Conservation (phyloP, 768 basidiomycete genomes). For the Tubosaeta brunneosetosa region DNA sequence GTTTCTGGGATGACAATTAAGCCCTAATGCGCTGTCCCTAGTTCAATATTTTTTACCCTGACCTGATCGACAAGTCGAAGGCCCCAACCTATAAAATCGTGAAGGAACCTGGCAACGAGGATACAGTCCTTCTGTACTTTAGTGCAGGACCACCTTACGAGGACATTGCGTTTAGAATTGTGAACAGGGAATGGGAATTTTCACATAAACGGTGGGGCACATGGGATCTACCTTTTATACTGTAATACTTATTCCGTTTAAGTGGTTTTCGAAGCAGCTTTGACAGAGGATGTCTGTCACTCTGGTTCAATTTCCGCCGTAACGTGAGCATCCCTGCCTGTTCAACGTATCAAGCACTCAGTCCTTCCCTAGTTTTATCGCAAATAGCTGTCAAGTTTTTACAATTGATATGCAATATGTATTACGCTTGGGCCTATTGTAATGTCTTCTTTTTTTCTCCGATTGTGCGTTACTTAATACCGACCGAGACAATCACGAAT, state of each 20-base stretch:
- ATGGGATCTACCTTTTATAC: conserved; percentile 5
- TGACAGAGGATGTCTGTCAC: conserved; percentile 91
- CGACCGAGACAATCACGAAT: conserved; percentile 6
- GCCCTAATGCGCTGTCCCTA: conserved; percentile 26
- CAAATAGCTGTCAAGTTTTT: conserved; percentile 44
- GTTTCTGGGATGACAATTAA: background rate
- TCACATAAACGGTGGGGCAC: conserved; percentile 81
- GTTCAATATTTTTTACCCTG: conserved; percentile 99
- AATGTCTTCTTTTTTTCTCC: conserved; percentile 19
- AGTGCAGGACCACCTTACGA: conserved; percentile 97
- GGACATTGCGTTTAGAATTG: conserved; percentile 97
- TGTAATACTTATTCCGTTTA: conserved; percentile 10
- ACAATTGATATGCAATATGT: conserved; percentile 19
- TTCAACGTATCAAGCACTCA: conserved; percentile 13
- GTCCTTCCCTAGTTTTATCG: conserved; percentile 63
- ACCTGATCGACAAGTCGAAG: conserved; percentile 96
- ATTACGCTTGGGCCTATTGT: conserved; percentile 23
- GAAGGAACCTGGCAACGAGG: conserved; percentile 91
- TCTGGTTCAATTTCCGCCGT: conserved; percentile 95
- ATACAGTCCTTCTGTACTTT: conserved; percentile 90
- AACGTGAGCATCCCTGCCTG: conserved; percentile 55
- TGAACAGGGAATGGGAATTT: conserved; percentile 97
- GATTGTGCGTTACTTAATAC: conserved; percentile 13
- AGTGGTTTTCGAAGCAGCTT: conserved; percentile 97
- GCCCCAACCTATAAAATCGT: conserved; percentile 96